Conservation (phyloP, 176 grass and related monocot genomes). For the Oryza glaberrima region DNA sequence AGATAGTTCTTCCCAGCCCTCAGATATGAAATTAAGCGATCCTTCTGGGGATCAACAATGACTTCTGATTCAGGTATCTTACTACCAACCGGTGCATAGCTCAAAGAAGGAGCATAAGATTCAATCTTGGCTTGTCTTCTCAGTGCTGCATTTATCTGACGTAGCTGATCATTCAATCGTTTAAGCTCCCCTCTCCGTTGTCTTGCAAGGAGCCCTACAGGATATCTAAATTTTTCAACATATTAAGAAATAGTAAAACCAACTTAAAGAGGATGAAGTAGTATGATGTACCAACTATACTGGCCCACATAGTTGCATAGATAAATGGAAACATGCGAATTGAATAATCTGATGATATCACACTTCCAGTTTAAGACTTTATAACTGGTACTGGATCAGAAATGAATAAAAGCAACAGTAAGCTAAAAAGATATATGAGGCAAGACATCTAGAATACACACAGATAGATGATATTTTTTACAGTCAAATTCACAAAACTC, state of each 20-base stretch:
- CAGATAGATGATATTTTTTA: background rate
- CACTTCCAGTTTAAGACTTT: background rate
- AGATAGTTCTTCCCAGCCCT: conserved; percentile 90
- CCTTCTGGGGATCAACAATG: conserved; percentile 85
- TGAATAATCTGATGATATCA: background rate
- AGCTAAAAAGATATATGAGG: background rate
- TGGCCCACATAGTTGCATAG: conserved; percentile 1
- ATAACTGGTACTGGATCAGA: background rate
- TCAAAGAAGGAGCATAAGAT: conserved; percentile 91
- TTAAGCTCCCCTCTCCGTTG: conserved; percentile 88
- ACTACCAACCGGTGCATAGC: conserved; percentile 86
- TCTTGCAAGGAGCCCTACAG: conserved; percentile 82
- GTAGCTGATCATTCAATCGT: conserved; percentile 85
- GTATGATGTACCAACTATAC: background rate
- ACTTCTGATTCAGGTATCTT: conserved; percentile 79
- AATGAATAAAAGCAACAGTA: background rate
- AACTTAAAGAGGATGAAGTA: background rate
- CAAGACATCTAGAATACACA: background rate
- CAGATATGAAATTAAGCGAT: conserved; percentile 68
- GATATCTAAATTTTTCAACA: conserved; percentile 37
- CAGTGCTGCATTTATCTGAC: conserved; percentile 94
- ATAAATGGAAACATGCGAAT: background rate
- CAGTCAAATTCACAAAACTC: background rate
- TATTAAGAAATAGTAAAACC: background rate
- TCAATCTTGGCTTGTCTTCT: conserved; percentile 98